phyloP scores from a whole-genome alignment of 495 filamentous ascomycete genomes.

The Lepidopterella palustris region DNA sequence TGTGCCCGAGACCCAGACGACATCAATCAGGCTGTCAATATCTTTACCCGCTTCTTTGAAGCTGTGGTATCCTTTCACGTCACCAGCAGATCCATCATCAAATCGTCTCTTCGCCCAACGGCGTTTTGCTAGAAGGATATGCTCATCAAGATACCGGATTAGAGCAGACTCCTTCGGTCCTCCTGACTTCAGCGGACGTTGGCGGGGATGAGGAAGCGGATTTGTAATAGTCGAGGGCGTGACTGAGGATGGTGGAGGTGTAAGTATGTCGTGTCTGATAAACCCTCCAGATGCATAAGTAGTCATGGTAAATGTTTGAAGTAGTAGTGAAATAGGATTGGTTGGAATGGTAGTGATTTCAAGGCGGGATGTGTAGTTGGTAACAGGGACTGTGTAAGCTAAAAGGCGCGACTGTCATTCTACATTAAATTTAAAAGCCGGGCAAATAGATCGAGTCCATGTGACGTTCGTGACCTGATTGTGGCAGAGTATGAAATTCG shows the following conservation, averaged over 20 bases:
- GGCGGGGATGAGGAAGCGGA: conserved; percentile 58
- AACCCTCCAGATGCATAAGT: background rate
- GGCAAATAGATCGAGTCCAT: background rate
- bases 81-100: conserved; percentile 32
- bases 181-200: conserved; percentile 59
- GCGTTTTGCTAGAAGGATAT: conserved; percentile 56
- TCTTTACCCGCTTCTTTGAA: conserved; percentile 65
- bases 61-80: conserved; percentile 57
- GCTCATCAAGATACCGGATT: conserved; percentile 60
- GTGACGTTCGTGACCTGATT: background rate
- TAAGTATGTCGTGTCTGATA: conserved; percentile 8
- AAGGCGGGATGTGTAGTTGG: background rate
- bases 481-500: too few species aligned
- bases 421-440: background rate
- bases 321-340: background rate
- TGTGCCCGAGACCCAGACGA: conserved; percentile 76
- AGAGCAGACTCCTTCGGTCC: conserved; percentile 71
- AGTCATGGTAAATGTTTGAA: background rate
- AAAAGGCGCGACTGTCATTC: background rate
- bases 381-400: background rate
- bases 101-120: conserved; percentile 68
- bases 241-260: conserved; percentile 37
- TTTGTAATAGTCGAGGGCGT: conserved; percentile 47
- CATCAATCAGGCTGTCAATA: conserved; percentile 62
- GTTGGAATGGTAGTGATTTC: background rate